Base-by-base conservation (phyloP, 2,329 filamentous ascomycete species). In the Leptoxyphium fumago region DNA sequence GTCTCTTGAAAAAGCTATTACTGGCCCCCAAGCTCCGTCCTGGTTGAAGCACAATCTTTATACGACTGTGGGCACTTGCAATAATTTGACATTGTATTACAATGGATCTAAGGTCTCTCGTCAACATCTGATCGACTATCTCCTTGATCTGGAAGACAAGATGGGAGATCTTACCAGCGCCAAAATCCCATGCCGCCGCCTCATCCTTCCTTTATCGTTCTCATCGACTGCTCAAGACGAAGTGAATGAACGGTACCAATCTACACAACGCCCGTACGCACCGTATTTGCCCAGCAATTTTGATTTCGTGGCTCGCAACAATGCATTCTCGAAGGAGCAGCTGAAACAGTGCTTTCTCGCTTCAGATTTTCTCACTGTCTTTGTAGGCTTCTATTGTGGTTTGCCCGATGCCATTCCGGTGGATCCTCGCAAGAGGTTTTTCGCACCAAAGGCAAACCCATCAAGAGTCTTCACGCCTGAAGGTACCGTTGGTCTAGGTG, bases 251-350 rank as follows among this genome's bases (percentile, higher is more conserved):
- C 68, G 77, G 2, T 82, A 82, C 57, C 72, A 72, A 54, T 72
- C 73, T 18, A 80, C 75, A 1, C 75, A 78, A 48, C 68, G 78
- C 6, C 68, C 72, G 1, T 70, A 76, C 41, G 78, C 78, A 0
- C 70, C 74, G 0, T 82, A 78, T 53, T 64, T 81, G 0, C 78
- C 78, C 0, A 73, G 75, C 50, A 80, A 80, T 43, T 64, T 79
- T 36, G 65, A 71, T 1, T 82, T 80, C 45, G 63, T 67, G 1
- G 71, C 71, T 1, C 68, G 68, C 48, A 74, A 73, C 55, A 75
- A 75, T 49, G 72, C 69, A 2, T 68, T 76, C 45, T 61, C 65
- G 2, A 56, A 64, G 1, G 61, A 69, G 38, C 66, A 74, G 46
- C 60, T 75, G 2, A 65, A 70, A 38, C 61, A 70, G 2, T 72